phyloP scores from a whole-genome alignment of 1,284 basidiomycete genomes.

The Austropuccinia psidii region DNA sequence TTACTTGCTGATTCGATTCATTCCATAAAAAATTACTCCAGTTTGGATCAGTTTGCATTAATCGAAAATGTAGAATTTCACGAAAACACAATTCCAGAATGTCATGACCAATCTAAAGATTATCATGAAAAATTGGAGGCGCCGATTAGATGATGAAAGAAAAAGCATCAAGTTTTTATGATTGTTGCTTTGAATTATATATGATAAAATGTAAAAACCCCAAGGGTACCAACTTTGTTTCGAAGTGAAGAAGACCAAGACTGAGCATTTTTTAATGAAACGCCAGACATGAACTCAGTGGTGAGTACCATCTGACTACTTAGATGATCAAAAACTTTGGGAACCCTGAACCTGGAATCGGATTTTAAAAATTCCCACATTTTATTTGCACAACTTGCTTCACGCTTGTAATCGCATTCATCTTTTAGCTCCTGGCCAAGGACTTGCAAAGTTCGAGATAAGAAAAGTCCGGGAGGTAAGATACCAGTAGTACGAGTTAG shows the following conservation, averaged over 20 bases:
- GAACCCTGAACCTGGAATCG: slow-evolving; percentile 69
- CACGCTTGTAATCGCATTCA: slow-evolving; percentile 87
- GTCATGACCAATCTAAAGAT: slow-evolving; percentile 65
- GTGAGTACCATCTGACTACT: slow-evolving; percentile 76
- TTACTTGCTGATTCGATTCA: slow-evolving; percentile 52
- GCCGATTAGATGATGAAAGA: slow-evolving; percentile 20
- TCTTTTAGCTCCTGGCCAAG: slow-evolving; percentile 87
- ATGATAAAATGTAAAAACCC: not conserved
- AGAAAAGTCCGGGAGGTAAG: slow-evolving; percentile 78
- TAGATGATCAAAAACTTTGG: slow-evolving; percentile 67
- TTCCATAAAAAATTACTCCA: slow-evolving; percentile 97
- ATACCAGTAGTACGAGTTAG: slow-evolving; percentile 70
- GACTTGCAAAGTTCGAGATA: slow-evolving; percentile 78
- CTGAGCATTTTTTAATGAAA: slow-evolving; percentile 57
- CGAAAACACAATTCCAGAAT: slow-evolving; percentile 78
- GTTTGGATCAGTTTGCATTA: slow-evolving; percentile 99
- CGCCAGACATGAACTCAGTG: slow-evolving; percentile 76
- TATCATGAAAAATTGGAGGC: not conserved
- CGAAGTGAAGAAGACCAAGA: slow-evolving; percentile 56
- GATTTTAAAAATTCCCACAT: slow-evolving; percentile 59
- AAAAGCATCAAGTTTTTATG: not conserved
- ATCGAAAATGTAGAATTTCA: slow-evolving; percentile 80
- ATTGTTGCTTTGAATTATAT: not conserved
- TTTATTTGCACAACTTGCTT: slow-evolving; percentile 63
- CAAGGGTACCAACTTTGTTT: slow-evolving; percentile 57